Conservation (phyloP, 257 asterid genomes). For the Orobanche coerulescens region DNA sequence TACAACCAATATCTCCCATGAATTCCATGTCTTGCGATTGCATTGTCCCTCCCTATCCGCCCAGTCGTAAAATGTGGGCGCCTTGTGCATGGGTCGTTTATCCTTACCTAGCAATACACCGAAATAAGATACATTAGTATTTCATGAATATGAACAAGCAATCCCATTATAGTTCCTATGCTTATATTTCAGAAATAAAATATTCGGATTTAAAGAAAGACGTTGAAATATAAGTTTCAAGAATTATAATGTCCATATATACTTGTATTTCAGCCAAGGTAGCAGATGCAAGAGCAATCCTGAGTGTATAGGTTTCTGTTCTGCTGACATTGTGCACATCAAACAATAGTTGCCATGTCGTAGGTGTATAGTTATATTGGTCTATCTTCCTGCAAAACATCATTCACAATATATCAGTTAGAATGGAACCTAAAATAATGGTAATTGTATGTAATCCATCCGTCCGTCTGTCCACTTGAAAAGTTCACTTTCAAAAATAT, state of each 20-base stretch:
- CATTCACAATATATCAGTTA: background rate
- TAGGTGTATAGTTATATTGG: slow-evolving; percentile 6
- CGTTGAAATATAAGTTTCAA: background rate
- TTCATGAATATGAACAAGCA: too few species aligned
- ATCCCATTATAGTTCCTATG: too few species aligned
- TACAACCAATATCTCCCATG: slow-evolving; percentile 47
- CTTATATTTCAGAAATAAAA: too few species aligned
- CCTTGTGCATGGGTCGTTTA: slow-evolving; percentile 26
- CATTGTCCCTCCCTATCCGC: slow-evolving; percentile 46
- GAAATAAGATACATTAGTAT: background rate
- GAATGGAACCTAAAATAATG: too few species aligned
- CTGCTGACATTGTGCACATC: slow-evolving; percentile 14
- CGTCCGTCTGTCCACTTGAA: too few species aligned
- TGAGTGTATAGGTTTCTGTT: slow-evolving; percentile 31
- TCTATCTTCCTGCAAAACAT: slow-evolving; percentile 29
- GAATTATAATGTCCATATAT: too few species aligned
- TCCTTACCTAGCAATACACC: slow-evolving; percentile 31
- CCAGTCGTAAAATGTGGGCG: slow-evolving; percentile 31
- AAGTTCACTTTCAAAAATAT: too few species aligned
- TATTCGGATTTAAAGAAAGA: too few species aligned
- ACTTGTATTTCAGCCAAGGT: slow-evolving; percentile 35
- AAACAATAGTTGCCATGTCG: slow-evolving; percentile 51
- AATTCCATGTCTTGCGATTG: slow-evolving; percentile 66
- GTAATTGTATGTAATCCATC: too few species aligned
- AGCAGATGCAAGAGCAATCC: slow-evolving; percentile 64